phyloP scores from a whole-genome alignment of 306 rosid genomes.

The Vachellia collinsii region DNA sequence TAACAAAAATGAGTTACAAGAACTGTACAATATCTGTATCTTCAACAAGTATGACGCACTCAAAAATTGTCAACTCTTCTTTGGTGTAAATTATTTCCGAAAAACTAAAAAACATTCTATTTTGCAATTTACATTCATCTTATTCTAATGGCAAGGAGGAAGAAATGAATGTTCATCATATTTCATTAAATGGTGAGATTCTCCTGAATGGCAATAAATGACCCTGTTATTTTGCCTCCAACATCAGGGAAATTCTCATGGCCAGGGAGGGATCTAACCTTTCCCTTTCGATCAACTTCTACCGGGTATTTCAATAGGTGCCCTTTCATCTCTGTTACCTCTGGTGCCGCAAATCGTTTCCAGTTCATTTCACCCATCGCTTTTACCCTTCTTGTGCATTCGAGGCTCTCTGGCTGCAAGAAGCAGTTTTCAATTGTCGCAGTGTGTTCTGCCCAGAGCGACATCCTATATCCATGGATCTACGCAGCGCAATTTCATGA shows the following conservation, averaged over 20 bases:
- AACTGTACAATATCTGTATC: constrained; percentile 11
- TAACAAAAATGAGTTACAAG: neutral
- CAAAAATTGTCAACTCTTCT: constrained; percentile 38
- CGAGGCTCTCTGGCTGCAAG: constrained; percentile 80
- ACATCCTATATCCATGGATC: constrained; percentile 95
- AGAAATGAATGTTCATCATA: constrained; percentile 8
- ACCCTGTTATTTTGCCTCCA: constrained; percentile 87
- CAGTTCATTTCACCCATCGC: constrained; percentile 78
- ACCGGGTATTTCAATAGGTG: constrained; percentile 92
- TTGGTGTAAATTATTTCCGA: constrained; percentile 4
- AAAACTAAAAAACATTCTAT: neutral
- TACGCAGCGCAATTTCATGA: constrained; percentile 37
- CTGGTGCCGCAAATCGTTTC: constrained; percentile 73
- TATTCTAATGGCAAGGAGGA: constrained; percentile 28
- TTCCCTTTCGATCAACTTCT: constrained; percentile 76
- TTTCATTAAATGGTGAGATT: constrained; percentile 76
- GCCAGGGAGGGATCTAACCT: constrained; percentile 76
- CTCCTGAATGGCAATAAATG: constrained; percentile 89
- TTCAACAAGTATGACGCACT: constrained; percentile 31
- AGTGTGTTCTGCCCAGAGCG: constrained; percentile 92
- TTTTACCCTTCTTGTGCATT: constrained; percentile 77
- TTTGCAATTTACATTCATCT: constrained; percentile 37
- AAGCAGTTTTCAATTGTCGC: constrained; percentile 74
- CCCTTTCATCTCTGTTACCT: constrained; percentile 78
- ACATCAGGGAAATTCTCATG: constrained; percentile 87